These are phyloP conservation scores for Patellifolia procumbens DNA, from an alignment of 179 eudicot species.

Conservation along the genomic window DNA sequence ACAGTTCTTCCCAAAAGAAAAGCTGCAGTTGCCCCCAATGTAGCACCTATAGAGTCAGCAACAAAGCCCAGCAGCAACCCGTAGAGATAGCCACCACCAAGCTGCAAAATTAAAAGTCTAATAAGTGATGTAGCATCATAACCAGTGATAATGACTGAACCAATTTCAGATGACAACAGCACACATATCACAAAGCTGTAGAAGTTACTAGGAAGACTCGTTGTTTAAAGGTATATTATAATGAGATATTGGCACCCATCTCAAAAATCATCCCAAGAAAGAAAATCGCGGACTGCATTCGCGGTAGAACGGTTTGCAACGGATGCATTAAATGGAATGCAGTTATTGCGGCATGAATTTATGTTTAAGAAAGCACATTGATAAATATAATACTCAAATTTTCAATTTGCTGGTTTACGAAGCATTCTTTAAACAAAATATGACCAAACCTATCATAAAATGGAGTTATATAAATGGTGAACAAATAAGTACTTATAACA, in stretches of 20 bases:
- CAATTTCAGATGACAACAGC: neutral
- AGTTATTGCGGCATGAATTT: too few relatives aligned
- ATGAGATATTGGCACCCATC: neutral
- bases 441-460: too few relatives aligned
- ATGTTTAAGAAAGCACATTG: too few relatives aligned
- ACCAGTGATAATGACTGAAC: constrained; percentile 8
- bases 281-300: too few relatives aligned
- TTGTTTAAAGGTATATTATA: neutral
- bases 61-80: constrained; percentile 88
- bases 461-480: too few relatives aligned
- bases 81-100: constrained; percentile 97
- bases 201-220: constrained; percentile 3
- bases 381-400: too few relatives aligned
- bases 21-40: constrained; percentile 84
- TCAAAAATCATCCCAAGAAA: neutral
- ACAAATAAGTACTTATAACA: too few relatives aligned
- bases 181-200: neutral
- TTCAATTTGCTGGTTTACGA: too few relatives aligned
- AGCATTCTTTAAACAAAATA: too few relatives aligned
- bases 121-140: constrained; percentile 14
- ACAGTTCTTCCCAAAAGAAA: constrained; percentile 92
- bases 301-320: too few relatives aligned
- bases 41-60: constrained; percentile 91
- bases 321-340: too few relatives aligned
- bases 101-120: constrained; percentile 46